These are phyloP conservation scores for Plasmopara muralis DNA, from an alignment of 352 stramenopile species.

Conservation along the genomic window DNA sequence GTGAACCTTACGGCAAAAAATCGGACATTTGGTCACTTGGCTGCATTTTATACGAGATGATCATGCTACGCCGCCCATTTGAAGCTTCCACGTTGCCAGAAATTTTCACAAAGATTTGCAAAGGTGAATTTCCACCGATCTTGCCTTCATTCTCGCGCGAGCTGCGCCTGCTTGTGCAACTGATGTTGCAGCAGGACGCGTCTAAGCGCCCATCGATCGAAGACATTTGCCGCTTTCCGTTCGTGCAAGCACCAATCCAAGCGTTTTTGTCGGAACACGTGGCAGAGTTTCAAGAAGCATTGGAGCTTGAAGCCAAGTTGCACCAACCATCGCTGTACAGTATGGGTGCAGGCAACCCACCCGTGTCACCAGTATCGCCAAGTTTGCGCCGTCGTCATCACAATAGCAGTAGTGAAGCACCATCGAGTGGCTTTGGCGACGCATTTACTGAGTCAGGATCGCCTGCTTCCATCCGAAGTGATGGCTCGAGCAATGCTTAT, in stretches of 20 bases:
- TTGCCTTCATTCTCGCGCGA: slow-evolving; percentile 72
- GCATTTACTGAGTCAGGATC: slow-evolving; percentile 26
- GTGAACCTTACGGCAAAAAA: slow-evolving; percentile 85
- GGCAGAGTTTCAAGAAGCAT: slow-evolving; percentile 76
- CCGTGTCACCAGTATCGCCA: slow-evolving; percentile 34
- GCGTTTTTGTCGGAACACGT: slow-evolving; percentile 81
- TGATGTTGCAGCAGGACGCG: slow-evolving; percentile 84
- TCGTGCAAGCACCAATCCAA: slow-evolving; percentile 80
- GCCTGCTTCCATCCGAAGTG: slow-evolving; percentile 33
- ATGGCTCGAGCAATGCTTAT: slow-evolving; percentile 36
- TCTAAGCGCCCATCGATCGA: slow-evolving; percentile 84
- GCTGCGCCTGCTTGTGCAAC: slow-evolving; percentile 73
- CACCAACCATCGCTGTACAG: slow-evolving; percentile 74
- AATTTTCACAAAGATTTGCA: slow-evolving; percentile 87
- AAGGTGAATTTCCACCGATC: slow-evolving; percentile 78
- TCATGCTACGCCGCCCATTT: slow-evolving; percentile 82
- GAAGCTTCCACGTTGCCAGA: slow-evolving; percentile 73
- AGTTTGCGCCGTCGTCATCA: slow-evolving; percentile 38
- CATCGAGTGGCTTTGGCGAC: slow-evolving; percentile 26
- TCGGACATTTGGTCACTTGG: slow-evolving; percentile 87
- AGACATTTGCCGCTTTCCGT: slow-evolving; percentile 85
- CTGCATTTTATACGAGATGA: slow-evolving; percentile 88
- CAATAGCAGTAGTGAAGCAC: slow-evolving; percentile 38
- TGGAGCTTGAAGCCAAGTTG: slow-evolving; percentile 83
- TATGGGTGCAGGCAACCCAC: slow-evolving; percentile 26